Evolutionary conservation across 2,329 filamentous ascomycete species (phyloP), one percentile per base, ranked within the genome.

Genomic region (Talaromyces sp.): DNA sequence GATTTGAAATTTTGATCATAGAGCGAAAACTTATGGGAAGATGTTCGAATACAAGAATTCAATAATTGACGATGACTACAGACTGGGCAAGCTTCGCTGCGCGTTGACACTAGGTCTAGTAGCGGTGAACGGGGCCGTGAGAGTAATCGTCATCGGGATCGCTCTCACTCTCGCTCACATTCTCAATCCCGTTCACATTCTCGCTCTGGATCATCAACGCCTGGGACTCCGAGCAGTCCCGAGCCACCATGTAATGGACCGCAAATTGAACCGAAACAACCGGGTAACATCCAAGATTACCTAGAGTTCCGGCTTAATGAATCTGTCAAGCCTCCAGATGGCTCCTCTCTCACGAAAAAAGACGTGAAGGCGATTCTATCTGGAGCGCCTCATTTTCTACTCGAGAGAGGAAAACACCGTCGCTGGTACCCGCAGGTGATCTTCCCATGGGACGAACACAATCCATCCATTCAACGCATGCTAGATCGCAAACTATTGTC

Each of bases 341-440:
- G 47, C 47, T 27, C 46, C 4, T 17, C 17, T 8, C 58, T 73
- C 20, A 70, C 65, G 0, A 69, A 68, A 37, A 64, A 70, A 30
- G 75, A 77, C n/a, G 58, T 75, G 37, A 72, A 73, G 49, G 62
- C 65, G 17, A 61, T 77, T 8, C 71, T 77, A 39, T 76, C 72
- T 1, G 75, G 75, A 1, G 73, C 75, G 0, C 75, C 75, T 4
- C 75, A 76, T 54, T 77, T 77, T 53, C 61, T 76, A 22, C 67
- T 77, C n/a, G 75, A 77, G 52, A 73, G 69, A 42, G 75, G 74
- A 14, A 68, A 66, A 33, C 64, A 73, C 51, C 65, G 66, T 19
- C 66, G 66, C 14, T 77, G 63, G 63, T 76, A 74, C 57, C 75
- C 75, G 8, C 73, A 77, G 49, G 69, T 75, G 1, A 70, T 77